Conservation (phyloP, 305 asterid species). For the Fraxinus paxiana region DNA sequence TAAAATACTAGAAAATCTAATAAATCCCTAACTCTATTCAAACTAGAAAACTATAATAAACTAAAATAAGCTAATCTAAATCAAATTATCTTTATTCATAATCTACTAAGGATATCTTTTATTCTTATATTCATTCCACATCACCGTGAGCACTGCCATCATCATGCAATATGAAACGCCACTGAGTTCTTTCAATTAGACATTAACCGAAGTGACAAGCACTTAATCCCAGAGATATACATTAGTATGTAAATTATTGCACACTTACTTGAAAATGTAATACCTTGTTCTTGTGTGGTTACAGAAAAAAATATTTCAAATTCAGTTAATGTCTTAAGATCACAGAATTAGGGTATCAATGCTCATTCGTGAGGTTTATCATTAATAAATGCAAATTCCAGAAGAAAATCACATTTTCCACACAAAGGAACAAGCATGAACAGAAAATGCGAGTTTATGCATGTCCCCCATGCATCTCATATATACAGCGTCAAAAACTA, state of each 20-base stretch:
- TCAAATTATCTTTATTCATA: background rate
- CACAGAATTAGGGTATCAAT: background rate
- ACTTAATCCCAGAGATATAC: background rate
- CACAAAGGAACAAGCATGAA: background rate
- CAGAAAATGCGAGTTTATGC: background rate
- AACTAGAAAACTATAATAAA: background rate
- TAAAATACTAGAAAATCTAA: background rate
- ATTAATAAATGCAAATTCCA: conserved; percentile 3
- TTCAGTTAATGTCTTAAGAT: conserved; percentile 8
- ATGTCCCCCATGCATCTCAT: background rate
- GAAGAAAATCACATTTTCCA: background rate
- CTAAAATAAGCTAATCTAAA: background rate
- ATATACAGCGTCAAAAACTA: background rate
- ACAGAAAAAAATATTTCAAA: background rate
- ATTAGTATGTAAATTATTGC: background rate
- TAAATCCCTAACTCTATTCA: background rate
- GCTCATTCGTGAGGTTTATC: conserved; percentile 16
- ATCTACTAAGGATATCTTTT: background rate
- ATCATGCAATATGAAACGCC: background rate
- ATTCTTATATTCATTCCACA: background rate
- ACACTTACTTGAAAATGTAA: conserved; percentile 5
- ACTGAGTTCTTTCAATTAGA: conserved; percentile 6
- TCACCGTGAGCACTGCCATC: background rate
- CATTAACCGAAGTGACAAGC: conserved; percentile 7
- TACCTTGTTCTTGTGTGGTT: conserved; percentile 1